Evolutionary conservation across 148 eudicot genomes (phyloP), one percentile per base, ranked within the genome.

Genomic region (Rhododendron ovatum): DNA sequence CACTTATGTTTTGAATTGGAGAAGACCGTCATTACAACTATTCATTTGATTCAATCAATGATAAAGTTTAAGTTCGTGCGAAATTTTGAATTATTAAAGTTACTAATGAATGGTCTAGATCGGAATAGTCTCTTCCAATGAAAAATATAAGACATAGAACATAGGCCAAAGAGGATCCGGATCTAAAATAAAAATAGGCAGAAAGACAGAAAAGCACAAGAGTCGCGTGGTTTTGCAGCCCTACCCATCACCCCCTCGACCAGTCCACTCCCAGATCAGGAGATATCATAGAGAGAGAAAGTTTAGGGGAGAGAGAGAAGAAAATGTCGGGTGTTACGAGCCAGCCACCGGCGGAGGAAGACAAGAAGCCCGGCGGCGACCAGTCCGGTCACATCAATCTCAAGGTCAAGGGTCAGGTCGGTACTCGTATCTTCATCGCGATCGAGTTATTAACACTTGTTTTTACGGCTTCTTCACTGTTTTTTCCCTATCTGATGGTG

Each of bases 341-440:
- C 30, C 85, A 85, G 84, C 85, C 50, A 65, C 45, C 91, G 3
- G 88, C 86, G 47, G 92, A 91, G 45, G 91, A 89, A 67, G 92
- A 91, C 55, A 91, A 88, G 90, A 91, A 91, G 75, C 91, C 93
- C 18, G 86, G 85, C 9, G 86, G 85, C 51, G 93, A 89, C 74
- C 89, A 88, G 82, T 77, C 88, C 43, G 90, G 84, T 73, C 93
- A 91, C 83, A 91, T 91, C 84, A 89, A 91, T 78, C 91, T 89
- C 82, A 91, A 91, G 59, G 93, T 91, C 87, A 91, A 91, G 89
- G 91, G 93, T 43, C 91, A 91, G 91, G 93, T 91, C 20, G 59
- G 45, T n/a, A 22, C 10, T 26, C 73, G 47, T 75, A 14, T 37
- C 41, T 35, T 37, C 12, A 6, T 10, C 22, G 0, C 8, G 43